Evolutionary conservation across 2,329 filamentous ascomycete species (phyloP), one percentile per base, ranked within the genome.

Genomic region (Periconia macrospinosa): DNA sequence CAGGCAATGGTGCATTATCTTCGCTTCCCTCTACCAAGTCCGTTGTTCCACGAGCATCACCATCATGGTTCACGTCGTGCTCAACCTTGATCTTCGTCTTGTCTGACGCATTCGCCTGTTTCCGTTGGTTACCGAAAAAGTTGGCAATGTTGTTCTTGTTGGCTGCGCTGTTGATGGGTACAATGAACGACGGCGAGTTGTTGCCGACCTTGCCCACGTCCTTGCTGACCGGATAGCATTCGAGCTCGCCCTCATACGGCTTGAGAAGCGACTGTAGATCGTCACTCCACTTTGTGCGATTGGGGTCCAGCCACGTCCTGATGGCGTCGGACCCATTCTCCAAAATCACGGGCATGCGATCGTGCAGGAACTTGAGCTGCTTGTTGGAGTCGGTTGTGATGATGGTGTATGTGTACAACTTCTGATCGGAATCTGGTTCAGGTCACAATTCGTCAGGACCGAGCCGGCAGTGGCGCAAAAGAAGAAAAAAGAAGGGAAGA

Each of bases 201-300:
- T 96, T 96, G 6, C 93, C 92, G 0, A 96, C 92, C 75, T 96
- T 97, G 0, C 92, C 92, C 0, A 97, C 93, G 3, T 94, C 92
- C 70, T 91, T 90, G 63, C 82, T 86, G 2, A 99, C 94, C 0
- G 89, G 86, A 69, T 96, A 97, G 49, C 90, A 86, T 50, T 95
- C 91, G 9, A 99, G 77, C 50, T 90, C 87, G 5, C 90, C 90
- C 6, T 84, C 75, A 60, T 86, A 96, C 0, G 94, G 92, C 67
- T 84, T 88, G n/a, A 97, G 77, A 1, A 96, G 76, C 0, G 79
- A 79, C 70, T 97, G 92, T 27, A 97, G 78, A 51, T 94, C 89
- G 48, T 80, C 81, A 2, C 84, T 87, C 93, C 94, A 97, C 54
- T 86, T 85, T 19, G 81, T 78, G 17, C 83, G 82, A 1, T 71